Evolutionary conservation across 2,329 filamentous ascomycete genomes (phyloP).

Genomic region (Trichothecium sympodiale): DNA sequence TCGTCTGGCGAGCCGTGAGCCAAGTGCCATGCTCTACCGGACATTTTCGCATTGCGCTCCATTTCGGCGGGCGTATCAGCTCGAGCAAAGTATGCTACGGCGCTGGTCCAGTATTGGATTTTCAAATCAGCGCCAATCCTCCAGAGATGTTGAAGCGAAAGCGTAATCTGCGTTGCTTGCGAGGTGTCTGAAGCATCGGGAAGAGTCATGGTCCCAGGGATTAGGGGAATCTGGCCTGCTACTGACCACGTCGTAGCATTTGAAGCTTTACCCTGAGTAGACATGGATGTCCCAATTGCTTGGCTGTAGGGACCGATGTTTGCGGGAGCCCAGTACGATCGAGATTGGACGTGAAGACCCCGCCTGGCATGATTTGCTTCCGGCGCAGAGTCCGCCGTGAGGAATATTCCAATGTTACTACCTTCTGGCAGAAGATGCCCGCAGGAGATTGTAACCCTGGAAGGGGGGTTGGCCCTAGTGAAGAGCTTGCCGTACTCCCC

Average conservation of each 20-base stretch:
- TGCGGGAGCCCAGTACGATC: constrained; percentile 94
- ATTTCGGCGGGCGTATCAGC: constrained; percentile 14
- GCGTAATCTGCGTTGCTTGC: constrained; percentile 47
- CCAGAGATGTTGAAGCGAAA: constrained; percentile 84
- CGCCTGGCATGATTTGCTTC: constrained; percentile 28
- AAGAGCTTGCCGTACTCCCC: constrained; percentile 67
- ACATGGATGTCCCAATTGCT: constrained; percentile 48
- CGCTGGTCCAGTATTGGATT: constrained; percentile 64
- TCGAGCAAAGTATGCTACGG: constrained; percentile 60
- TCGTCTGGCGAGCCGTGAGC: constrained; percentile 29
- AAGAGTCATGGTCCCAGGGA: constrained; percentile 67
- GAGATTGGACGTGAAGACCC: constrained; percentile 78
- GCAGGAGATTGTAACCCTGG: constrained; percentile 73
- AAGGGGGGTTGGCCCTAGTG: constrained; percentile 66
- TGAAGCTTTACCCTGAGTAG: constrained; percentile 6
- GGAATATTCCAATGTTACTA: constrained; percentile 48
- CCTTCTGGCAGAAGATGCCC: constrained; percentile 52
- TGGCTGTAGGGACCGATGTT: constrained; percentile 98
- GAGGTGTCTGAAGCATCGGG: constrained; percentile 24
- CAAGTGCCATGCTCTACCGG: constrained; percentile 34
- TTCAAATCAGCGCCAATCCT: constrained; percentile 64
- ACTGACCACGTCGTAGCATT: constrained; percentile 44
- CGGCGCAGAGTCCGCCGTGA: constrained; percentile 25
- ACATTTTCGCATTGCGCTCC: constrained; percentile 26
- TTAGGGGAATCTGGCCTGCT: constrained; percentile 83